Evolutionary conservation across 441 rosid species (phyloP).

Genomic region (Flueggea neowawraea): DNA sequence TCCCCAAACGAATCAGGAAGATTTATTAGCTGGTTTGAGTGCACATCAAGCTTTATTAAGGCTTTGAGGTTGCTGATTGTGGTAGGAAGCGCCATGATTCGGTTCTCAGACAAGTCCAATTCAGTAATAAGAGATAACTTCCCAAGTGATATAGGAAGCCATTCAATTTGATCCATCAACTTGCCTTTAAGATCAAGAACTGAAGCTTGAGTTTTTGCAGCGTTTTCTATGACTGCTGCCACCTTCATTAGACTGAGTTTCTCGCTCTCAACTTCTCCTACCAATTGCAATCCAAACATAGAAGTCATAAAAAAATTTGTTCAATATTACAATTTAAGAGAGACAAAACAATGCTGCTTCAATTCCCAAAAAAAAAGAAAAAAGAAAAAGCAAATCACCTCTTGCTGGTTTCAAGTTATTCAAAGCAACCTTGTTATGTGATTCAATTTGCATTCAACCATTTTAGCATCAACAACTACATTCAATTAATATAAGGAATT

Average conservation of each 20-base stretch:
- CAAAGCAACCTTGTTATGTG: too few relatives aligned
- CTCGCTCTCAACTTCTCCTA: conserved; percentile 36
- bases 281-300: conserved; percentile 3
- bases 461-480: too few relatives aligned
- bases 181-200: conserved; percentile 60
- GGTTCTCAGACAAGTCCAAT: conserved; percentile 56
- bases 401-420: too few relatives aligned
- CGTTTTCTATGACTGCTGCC: conserved; percentile 51
- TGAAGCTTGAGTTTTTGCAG: conserved; percentile 37
- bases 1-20: conserved; percentile 60
- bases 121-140: conserved; percentile 40
- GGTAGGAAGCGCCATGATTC: conserved; percentile 57
- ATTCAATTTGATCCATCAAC: conserved; percentile 57
- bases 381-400: too few relatives aligned
- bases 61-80: conserved; percentile 37
- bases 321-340: background rate
- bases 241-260: conserved; percentile 54
- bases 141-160: conserved; percentile 68
- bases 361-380: too few relatives aligned
- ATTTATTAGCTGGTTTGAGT: conserved; percentile 64
- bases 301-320: background rate
- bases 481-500: too few relatives aligned
- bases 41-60: conserved; percentile 47
- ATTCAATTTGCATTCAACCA: too few relatives aligned
- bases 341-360: too few relatives aligned